Conservation (phyloP, 2,329 filamentous ascomycete species). For the Microthyrium microscopicum region DNA sequence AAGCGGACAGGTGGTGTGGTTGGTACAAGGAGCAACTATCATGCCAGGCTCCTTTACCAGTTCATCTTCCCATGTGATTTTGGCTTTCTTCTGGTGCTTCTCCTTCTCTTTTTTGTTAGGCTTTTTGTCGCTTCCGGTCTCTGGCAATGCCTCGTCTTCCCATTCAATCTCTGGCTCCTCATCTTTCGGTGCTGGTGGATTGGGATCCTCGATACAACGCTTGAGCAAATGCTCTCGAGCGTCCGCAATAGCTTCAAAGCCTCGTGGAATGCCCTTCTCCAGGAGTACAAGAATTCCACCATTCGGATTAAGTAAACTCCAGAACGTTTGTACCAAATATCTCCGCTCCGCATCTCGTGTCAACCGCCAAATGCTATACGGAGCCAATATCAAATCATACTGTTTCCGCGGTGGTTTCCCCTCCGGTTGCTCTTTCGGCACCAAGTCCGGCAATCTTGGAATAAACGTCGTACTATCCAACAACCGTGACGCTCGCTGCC, state of each 20-base stretch:
- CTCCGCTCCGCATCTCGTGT: slow-evolving; percentile 63
- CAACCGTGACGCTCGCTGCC: slow-evolving; percentile 57
- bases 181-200: slow-evolving; percentile 19
- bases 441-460: slow-evolving; percentile 75
- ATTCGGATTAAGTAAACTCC: slow-evolving; percentile 67
- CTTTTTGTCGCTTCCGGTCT: slow-evolving; percentile 1
- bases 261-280: slow-evolving; percentile 80
- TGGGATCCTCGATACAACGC: slow-evolving; percentile 53
- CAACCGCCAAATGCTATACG: slow-evolving; percentile 63
- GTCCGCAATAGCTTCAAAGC: slow-evolving; percentile 81
- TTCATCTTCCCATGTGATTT: slow-evolving; percentile 18
- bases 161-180: slow-evolving; percentile 20
- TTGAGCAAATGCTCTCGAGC: slow-evolving; percentile 66
- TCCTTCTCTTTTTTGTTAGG: background rate
- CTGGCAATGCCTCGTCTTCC: slow-evolving; percentile 15
- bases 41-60: slow-evolving; percentile 39
- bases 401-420: slow-evolving; percentile 42
- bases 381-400: slow-evolving; percentile 81
- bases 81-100: background rate
- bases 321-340: slow-evolving; percentile 70
- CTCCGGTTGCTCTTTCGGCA: slow-evolving; percentile 30
- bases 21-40: slow-evolving; percentile 61
- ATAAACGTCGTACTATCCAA: slow-evolving; percentile 84
- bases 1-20: slow-evolving; percentile 78
- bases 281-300: slow-evolving; percentile 76